Evolutionary conservation across 768 basidiomycete species (phyloP), one percentile per base, ranked within the genome.

Genomic region (Xerocomus potaroensis): DNA sequence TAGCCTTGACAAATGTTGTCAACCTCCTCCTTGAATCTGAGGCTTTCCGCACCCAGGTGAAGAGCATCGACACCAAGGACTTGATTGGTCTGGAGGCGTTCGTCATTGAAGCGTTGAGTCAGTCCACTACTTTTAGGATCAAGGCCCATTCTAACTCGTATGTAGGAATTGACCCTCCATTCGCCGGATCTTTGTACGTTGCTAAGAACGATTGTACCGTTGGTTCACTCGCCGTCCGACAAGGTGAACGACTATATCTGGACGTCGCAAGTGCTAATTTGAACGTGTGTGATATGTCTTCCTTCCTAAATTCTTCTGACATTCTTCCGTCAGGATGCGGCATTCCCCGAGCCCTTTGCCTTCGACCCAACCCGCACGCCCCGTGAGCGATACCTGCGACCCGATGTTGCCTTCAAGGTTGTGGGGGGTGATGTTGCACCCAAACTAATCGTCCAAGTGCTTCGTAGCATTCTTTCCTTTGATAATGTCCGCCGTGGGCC

Each of bases 121-220:
- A 55, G 84, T 77, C 0, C 15, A 47, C n/a, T 5, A 9, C 29
- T 12, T 37, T 27, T n/a, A 9, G 27, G 5, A 15, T 10, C 8
- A 22, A 4, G 38, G 22, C 22, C 11, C 3, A 31, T 48, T 12
- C 45, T 60, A 16, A 61, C 31, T 11, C 16, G 14, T 23, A 8
- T 47, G 2, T 43, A 89, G 86, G 88, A 43, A 70, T 87, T 40
- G 82, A 84, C 35, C 86, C 88, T 9, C 76, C 82, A 3, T 82
- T 90, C 71, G 75, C 73, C 44, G 87, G 88, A 45, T 76, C 78
- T 26, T 81, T 76, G 57, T 84, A 84, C 41, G 61, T 76, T 45
- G 74, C 78, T 0, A 62, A 73, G 38, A 70, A 70, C 40, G 72
- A 80, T 31, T 69, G 73, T 26, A 55, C 62, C 0, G 55, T 83